These are phyloP conservation scores for Clavulina sp. DNA, from an alignment of 768 basidiomycete genomes.

Conservation along the genomic window DNA sequence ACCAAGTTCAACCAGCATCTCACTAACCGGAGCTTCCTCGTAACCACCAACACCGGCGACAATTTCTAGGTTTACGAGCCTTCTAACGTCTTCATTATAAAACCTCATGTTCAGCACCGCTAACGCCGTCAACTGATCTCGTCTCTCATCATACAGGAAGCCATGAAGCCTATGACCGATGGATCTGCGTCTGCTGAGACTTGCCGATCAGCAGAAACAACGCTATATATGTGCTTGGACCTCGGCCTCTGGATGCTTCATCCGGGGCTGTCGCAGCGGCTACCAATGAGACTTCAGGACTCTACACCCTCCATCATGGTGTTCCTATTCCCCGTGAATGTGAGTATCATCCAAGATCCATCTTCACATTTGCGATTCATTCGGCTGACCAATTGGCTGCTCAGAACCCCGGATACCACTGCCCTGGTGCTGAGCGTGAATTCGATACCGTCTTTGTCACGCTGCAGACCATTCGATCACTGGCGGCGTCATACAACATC, in stretches of 20 bases:
- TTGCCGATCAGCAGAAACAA: constrained; percentile 79
- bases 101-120: too few species aligned
- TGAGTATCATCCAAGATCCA: constrained; percentile 24
- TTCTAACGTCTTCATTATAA: constrained; percentile 96
- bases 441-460: constrained; percentile 76
- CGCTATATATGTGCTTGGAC: constrained; percentile 88
- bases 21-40: constrained; percentile 78
- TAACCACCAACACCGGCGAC: constrained; percentile 65
- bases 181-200: constrained; percentile 41
- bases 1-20: constrained; percentile 59
- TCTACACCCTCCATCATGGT: constrained; percentile 79
- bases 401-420: constrained; percentile 44
- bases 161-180: constrained; percentile 96
- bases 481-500: constrained; percentile 79
- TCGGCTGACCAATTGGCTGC: background rate
- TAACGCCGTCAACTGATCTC: background rate
- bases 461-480: constrained; percentile 62
- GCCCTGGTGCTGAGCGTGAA: constrained; percentile 55
- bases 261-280: constrained; percentile 94
- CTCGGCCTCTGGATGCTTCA: constrained; percentile 81
- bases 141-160: constrained; percentile 46
- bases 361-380: background rate
- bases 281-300: constrained; percentile 74
- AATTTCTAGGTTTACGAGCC: constrained; percentile 98
- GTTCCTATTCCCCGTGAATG: constrained; percentile 60